Conservation (phyloP, 495 filamentous ascomycete genomes). For the Annulohypoxylon bovei region DNA sequence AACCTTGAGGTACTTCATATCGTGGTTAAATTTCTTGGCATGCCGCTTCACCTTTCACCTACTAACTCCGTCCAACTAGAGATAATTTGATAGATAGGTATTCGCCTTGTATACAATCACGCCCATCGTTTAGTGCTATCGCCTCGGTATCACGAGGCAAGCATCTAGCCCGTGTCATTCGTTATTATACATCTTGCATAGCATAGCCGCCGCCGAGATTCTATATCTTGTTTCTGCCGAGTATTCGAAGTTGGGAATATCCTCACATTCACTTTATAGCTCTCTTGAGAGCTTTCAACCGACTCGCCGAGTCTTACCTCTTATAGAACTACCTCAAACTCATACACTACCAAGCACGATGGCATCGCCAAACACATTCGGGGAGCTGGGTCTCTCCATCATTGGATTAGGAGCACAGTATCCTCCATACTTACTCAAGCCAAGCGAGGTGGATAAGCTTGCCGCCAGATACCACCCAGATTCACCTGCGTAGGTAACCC, state of each 20-base stretch:
- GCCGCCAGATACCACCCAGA: constrained; percentile 60
- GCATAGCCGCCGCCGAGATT: background rate
- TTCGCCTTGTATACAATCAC: background rate
- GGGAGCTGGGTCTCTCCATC: constrained; percentile 61
- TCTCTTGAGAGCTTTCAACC: background rate
- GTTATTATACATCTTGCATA: background rate
- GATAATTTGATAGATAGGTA: background rate
- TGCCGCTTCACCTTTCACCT: background rate
- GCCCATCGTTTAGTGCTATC: background rate
- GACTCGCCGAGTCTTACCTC: background rate
- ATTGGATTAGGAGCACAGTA: constrained; percentile 61
- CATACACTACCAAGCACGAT: constrained; percentile 11
- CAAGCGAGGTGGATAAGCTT: constrained; percentile 53
- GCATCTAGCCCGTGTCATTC: background rate
- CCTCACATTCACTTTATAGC: background rate
- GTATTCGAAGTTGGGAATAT: background rate
- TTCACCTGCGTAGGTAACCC: constrained; percentile 57
- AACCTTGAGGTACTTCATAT: background rate
- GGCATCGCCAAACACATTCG: constrained; percentile 37
- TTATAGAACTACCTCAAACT: background rate
- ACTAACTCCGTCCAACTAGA: background rate
- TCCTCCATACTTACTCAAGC: constrained; percentile 56
- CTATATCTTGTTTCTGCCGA: background rate
- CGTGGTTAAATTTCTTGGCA: constrained; percentile 28
- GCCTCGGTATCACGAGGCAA: background rate